Evolutionary conservation across 140 eudicot genomes (phyloP).

Genomic region (Flaveria floridana): DNA sequence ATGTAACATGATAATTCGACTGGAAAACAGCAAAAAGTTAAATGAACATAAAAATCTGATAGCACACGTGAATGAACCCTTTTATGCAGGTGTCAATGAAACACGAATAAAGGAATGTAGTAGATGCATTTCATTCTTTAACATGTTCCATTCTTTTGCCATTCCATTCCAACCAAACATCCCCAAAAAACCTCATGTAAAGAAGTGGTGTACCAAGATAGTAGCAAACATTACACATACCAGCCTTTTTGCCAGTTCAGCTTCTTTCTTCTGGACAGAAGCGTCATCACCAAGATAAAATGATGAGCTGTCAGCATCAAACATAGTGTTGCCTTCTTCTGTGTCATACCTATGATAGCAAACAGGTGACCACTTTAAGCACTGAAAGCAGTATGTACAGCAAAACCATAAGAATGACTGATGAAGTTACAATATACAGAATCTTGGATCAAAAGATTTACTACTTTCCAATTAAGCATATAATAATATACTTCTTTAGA

Average conservation of each 20-base stretch:
- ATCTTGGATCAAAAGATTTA: background rate
- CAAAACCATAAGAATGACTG: background rate
- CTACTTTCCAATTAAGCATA: background rate
- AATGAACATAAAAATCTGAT: background rate
- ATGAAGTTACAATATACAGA: constrained; percentile 13
- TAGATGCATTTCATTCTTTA: background rate
- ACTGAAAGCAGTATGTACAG: constrained; percentile 1
- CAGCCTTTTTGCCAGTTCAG: constrained; percentile 71
- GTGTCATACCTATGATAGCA: constrained; percentile 72
- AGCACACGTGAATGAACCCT: background rate
- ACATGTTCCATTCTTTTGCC: background rate
- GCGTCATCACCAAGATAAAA: constrained; percentile 75
- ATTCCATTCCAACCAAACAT: constrained; percentile 3
- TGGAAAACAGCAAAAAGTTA: background rate
- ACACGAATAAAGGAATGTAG: background rate
- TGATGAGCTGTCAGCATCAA: constrained; percentile 73
- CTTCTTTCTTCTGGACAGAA: constrained; percentile 80
- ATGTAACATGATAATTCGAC: background rate
- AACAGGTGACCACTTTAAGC: constrained; percentile 3
- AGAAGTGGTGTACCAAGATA: background rate
- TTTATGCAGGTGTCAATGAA: background rate
- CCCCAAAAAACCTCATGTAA: background rate
- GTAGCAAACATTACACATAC: constrained; percentile 37
- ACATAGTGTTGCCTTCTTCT: constrained; percentile 81
- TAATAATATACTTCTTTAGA: constrained; percentile 4